Conservation (phyloP, 441 rosid species). For the Populus trichocarpa region DNA sequence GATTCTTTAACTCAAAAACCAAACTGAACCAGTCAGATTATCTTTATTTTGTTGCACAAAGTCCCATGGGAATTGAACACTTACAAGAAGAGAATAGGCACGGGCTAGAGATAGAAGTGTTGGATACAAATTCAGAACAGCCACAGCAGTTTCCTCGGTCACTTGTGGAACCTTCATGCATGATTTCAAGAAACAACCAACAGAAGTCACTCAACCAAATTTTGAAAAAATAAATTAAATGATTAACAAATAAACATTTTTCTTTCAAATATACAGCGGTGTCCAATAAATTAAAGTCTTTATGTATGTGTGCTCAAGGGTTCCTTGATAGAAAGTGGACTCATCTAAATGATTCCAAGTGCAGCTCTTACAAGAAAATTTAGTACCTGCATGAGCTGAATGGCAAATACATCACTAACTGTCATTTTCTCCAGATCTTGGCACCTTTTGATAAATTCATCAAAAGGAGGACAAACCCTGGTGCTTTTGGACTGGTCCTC, state of each 20-base stretch:
- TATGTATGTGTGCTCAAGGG: background rate
- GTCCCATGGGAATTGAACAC: slow-evolving; percentile 24
- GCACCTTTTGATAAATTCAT: slow-evolving; percentile 65
- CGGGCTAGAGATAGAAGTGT: slow-evolving; percentile 72
- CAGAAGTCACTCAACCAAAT: background rate
- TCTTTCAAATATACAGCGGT: background rate
- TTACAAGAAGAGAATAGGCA: slow-evolving; percentile 82
- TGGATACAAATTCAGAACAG: slow-evolving; percentile 76
- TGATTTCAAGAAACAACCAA: background rate
- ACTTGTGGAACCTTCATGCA: slow-evolving; percentile 76
- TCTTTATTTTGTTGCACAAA: background rate
- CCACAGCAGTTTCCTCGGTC: slow-evolving; percentile 74
- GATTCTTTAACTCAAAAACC: background rate
- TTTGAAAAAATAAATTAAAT: too few species aligned
- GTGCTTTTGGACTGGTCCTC: slow-evolving; percentile 31
- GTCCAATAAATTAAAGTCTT: background rate
- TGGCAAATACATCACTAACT: slow-evolving; percentile 82
- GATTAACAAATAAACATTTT: background rate
- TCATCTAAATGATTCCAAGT: background rate
- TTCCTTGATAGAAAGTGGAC: background rate
- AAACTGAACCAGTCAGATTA: background rate
- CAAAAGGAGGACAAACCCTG: slow-evolving; percentile 50
- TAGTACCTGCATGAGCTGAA: slow-evolving; percentile 93
- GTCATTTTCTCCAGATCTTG: slow-evolving; percentile 81
- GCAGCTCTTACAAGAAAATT: slow-evolving; percentile 10